Evolutionary conservation across 2,329 filamentous ascomycete species (phyloP), one percentile per base, ranked within the genome.

Genomic region (Dryadomyces quercus-mongolicae): DNA sequence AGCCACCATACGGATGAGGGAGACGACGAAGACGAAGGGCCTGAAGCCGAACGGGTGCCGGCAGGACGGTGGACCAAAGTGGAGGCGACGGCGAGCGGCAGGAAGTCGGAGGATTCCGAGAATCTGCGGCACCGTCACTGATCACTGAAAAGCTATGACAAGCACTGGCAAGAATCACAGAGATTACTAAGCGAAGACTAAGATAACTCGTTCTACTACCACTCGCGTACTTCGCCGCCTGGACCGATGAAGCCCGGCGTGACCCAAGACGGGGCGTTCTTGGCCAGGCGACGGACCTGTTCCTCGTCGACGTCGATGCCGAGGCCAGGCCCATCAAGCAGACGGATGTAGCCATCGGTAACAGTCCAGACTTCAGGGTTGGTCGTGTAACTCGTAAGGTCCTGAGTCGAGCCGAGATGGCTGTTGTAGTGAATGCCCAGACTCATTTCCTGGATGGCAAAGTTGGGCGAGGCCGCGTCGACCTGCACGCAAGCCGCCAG

Each of bases 391-490:
- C 74, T 82, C n/a, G 73, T 76, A 54, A 84, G 69, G 64, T 84
- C 80, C 60, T 60, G 76, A 71, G 53, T 9, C 4, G 16, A 73
- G 70, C 2, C 77, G 25, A 55, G 53, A 76, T 61, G 55, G 2
- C 71, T 73, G 60, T 86, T 86, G 64, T 86, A 87, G 66, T 87
- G 84, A 62, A 86, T 86, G 0, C 82, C 82, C 44, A 85, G 62
- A 57, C 77, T 81, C 83, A 85, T 85, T 64, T 86, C 82, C 63
- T 84, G 80, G 48, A 86, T 85, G 9, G 74, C 76, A 62, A 81
- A 84, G 67, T 80, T 85, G 58, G 70, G 74, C 43, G 65, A 76
- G 18, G 66, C 68, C 51, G 74, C 69, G 51, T 78, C 79, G 12
- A 85, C 74, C 60, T 85, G 82, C 51, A 85, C 71, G 58, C 74